Evolutionary conservation across 257 asterid genomes (phyloP).

Genomic region (Fraxinus cuspidata): DNA sequence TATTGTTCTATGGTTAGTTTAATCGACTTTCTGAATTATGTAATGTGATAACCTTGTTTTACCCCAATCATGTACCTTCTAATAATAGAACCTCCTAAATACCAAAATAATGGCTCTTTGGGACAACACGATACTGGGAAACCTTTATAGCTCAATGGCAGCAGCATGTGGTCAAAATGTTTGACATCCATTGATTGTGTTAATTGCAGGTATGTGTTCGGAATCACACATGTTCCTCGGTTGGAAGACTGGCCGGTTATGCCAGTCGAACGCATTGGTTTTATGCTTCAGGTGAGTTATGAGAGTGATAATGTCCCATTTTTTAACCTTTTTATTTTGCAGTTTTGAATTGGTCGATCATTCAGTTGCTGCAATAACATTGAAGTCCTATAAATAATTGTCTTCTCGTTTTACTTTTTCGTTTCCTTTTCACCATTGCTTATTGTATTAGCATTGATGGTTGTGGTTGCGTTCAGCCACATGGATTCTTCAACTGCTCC

Average conservation of each 20-base stretch:
- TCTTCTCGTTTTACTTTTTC: neutral
- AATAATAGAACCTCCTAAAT: neutral
- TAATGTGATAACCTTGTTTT: neutral
- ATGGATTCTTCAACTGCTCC: constrained; percentile 97
- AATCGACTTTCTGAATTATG: neutral
- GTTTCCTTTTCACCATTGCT: neutral
- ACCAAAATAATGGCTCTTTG: neutral
- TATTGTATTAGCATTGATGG: neutral
- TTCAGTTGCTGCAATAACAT: neutral
- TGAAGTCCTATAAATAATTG: neutral
- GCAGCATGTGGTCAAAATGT: neutral
- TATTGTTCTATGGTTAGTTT: constrained; percentile 83
- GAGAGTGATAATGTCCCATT: neutral
- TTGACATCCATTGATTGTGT: constrained; percentile 16
- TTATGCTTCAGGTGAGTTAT: constrained; percentile 73
- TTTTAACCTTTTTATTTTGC: neutral
- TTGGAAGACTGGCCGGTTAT: constrained; percentile 98
- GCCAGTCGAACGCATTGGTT: constrained; percentile 93
- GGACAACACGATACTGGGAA: neutral
- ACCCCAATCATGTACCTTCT: neutral
- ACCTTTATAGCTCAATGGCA: neutral
- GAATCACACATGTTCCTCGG: constrained; percentile 94
- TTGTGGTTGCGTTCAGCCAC: constrained; percentile 61
- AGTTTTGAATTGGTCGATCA: neutral
- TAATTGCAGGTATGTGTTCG: constrained; percentile 75